Percentiles rank a stretch among this genome's conserved stretches.
These are phyloP conservation scores for Nicotiana undulata DNA, from an alignment of 257 asterid species.

Conservation along the genomic window DNA sequence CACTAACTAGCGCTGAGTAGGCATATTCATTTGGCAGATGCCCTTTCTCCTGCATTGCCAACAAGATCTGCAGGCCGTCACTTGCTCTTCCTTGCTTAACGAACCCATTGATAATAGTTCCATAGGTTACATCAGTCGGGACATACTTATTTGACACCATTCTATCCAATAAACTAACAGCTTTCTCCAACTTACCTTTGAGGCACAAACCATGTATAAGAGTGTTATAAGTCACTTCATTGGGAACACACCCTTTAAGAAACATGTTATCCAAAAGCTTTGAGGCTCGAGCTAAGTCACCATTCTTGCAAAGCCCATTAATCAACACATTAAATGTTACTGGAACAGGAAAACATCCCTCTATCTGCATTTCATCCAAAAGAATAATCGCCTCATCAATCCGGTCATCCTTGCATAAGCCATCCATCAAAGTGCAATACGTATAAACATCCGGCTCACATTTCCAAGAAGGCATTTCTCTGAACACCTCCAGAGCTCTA, in stretches of 20 bases:
- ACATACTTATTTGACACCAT: conserved; percentile 60
- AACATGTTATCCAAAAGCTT: conserved; percentile 83
- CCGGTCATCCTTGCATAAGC: conserved; percentile 74
- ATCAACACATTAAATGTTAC: conserved; percentile 70
- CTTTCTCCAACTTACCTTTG: conserved; percentile 80
- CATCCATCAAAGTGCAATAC: conserved; percentile 93
- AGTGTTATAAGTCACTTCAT: conserved; percentile 87
- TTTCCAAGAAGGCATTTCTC: conserved; percentile 52
- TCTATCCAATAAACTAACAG: conserved; percentile 51
- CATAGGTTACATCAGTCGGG: conserved; percentile 74
- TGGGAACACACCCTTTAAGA: conserved; percentile 83
- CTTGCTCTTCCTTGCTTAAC: conserved; percentile 59
- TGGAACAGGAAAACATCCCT: conserved; percentile 64
- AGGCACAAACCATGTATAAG: conserved; percentile 84
- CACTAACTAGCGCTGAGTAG: conserved; percentile 77
- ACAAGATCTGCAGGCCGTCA: conserved; percentile 53
- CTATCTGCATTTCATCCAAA: conserved; percentile 94
- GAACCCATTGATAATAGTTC: conserved; percentile 74
- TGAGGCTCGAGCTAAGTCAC: conserved; percentile 70
- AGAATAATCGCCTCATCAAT: conserved; percentile 79
- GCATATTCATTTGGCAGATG: conserved; percentile 43
- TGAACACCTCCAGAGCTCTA: conserved; percentile 54
- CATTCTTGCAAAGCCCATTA: conserved; percentile 79
- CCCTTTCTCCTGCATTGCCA: conserved; percentile 75
- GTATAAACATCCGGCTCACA: conserved; percentile 72